A percentile compares a stretch with the other conserved stretches of the same genome.
Conservation (phyloP, 1,284 basidiomycete genomes). For the Trametes hirsuta region DNA sequence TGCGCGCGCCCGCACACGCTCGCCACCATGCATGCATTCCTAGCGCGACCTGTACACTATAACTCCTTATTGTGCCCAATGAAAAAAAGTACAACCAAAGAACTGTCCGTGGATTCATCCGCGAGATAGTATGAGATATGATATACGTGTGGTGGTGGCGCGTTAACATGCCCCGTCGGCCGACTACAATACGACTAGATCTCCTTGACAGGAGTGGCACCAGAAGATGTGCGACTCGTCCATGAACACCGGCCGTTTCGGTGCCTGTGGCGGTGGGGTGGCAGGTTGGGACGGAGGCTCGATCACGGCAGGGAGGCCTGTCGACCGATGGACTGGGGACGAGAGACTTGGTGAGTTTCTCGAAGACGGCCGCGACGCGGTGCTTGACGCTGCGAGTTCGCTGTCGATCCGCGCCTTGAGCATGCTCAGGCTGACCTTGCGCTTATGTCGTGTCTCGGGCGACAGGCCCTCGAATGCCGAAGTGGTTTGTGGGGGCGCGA, state of each 20-base stretch:
- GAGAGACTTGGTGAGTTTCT: slow-evolving; percentile 7
- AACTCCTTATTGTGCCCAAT: slow-evolving; percentile 11
- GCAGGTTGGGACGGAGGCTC: slow-evolving; percentile 26
- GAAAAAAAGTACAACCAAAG: background rate
- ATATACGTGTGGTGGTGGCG: background rate
- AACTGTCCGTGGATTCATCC: background rate
- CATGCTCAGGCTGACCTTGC: slow-evolving; percentile 84
- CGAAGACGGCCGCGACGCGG: slow-evolving; percentile 51
- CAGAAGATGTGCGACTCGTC: slow-evolving; percentile 86
- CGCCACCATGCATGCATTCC: slow-evolving; percentile 14
- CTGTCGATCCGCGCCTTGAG: slow-evolving; percentile 88
- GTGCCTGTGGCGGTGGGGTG: slow-evolving; percentile 22
- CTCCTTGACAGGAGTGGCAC: slow-evolving; percentile 79
- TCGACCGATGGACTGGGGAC: slow-evolving; percentile 40
- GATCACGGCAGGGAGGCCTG: slow-evolving; percentile 35
- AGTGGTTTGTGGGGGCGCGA: slow-evolving; percentile 41
- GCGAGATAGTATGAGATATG: background rate
- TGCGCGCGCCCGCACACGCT: slow-evolving; percentile 4
- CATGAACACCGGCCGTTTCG: slow-evolving; percentile 65
- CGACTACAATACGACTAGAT: slow-evolving; percentile 71
- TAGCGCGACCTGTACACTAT: slow-evolving; percentile 25
- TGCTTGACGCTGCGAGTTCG: slow-evolving; percentile 54
- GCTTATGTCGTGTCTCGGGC: slow-evolving; percentile 80
- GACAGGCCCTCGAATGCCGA: slow-evolving; percentile 50
- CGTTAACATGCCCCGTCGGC: background rate